Base-by-base conservation (phyloP, 2,329 filamentous ascomycete species). In the Aureobasidium mangrovei region DNA sequence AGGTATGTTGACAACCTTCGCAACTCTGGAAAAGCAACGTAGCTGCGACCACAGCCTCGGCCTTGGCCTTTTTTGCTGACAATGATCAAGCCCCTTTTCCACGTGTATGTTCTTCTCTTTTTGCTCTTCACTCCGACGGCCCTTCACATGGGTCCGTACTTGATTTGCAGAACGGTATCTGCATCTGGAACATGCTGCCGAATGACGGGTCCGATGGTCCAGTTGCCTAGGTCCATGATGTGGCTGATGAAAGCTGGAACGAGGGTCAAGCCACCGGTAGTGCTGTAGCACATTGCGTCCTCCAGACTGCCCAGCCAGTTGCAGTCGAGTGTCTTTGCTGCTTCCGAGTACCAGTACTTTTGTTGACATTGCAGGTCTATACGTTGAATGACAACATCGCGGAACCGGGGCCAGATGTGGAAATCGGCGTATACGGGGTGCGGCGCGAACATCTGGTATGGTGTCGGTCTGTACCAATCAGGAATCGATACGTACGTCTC, bases 401-500 rank as follows among this genome's bases (percentile, higher is more conserved):
- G 46, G 18, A 56, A 27, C 24, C 35, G 24, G 4, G 54, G 54
- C 54, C 54, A 56, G 32, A 56, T 18, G 8, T 51, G 41, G 29
- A 51, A 56, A 24, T 56, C 54, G 33, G 24, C 26, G 9, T 42
- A 39, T 4, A 56, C 12, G 3, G 88, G 85, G 66, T 93, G 88
- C 0, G 81, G 71, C 0, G 72, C 77, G 55, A 78, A 75, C 8
- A 87, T 69, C 65, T 93, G 88, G 2, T 75, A 76, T 0, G 79
- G 76, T 1, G 77, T 72, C 1, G 88, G 88, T 0, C 76, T 77
- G 41, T 84, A 71, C 81, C 85, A 93, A 3, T 81, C 74, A 0
- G 88, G 88, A 7, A 94, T 71, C 2, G 84, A 78, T 28, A 86
- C 80, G 66, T 86, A 89, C 69, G 89, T 93, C 61, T 89, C 85